These are phyloP conservation scores for Ogataea populi-albae DNA, from an alignment of 805 yeast species.

Conservation along the genomic window DNA sequence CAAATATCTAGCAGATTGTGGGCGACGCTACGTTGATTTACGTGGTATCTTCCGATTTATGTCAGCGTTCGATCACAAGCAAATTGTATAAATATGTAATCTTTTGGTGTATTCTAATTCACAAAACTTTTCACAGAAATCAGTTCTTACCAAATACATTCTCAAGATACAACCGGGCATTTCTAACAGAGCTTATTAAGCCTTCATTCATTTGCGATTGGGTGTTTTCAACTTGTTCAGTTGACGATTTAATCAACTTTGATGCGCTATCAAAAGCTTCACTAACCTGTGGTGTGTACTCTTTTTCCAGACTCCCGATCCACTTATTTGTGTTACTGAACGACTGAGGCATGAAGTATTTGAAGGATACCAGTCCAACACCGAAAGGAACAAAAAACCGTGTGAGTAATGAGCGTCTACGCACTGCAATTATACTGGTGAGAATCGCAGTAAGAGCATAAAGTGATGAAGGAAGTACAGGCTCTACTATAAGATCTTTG, in stretches of 20 bases:
- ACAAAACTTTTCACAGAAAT: too few species aligned
- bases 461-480: conserved; percentile 52
- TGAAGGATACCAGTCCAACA: conserved; percentile 46
- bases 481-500: conserved; percentile 43
- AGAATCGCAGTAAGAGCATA: conserved; percentile 55
- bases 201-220: conserved; percentile 2
- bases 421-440: conserved; percentile 53
- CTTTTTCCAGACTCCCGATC: conserved; percentile 31
- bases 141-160: background rate
- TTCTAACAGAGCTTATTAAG: conserved; percentile 6
- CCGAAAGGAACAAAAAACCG: conserved; percentile 51
- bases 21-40: conserved; percentile 87
- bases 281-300: conserved; percentile 38
- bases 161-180: conserved; percentile 1
- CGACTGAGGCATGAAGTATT: conserved; percentile 49
- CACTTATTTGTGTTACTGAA: conserved; percentile 32
- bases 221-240: conserved; percentile 3
- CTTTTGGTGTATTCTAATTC: too few species aligned
- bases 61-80: conserved; percentile 18
- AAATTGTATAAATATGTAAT: background rate
- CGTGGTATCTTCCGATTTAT: conserved; percentile 57
- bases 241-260: conserved; percentile 1
- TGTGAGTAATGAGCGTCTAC: conserved; percentile 44
- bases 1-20: conserved; percentile 75
- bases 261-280: conserved; percentile 19